A percentile compares a stretch with the other conserved stretches of the same genome.
Evolutionary conservation across 2,329 filamentous ascomycete genomes (phyloP).

Genomic region (Calonectria pteridis): DNA sequence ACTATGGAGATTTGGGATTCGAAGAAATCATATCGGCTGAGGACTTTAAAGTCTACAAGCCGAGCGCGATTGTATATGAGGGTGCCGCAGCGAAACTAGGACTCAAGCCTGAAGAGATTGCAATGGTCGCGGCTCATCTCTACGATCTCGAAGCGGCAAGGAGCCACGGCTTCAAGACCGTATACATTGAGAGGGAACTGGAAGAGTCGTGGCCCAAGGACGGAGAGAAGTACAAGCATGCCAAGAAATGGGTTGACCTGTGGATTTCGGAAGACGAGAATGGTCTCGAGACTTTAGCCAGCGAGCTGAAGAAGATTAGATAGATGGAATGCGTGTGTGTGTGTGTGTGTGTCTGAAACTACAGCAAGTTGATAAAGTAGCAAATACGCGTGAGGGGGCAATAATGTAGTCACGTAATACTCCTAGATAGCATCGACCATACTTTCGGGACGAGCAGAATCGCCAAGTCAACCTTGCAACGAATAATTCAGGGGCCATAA

Average conservation of each 20-base stretch:
- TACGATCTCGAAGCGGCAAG: slow-evolving; percentile 76
- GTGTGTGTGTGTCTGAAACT: background rate
- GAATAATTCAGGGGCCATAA: background rate
- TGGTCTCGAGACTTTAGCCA: slow-evolving; percentile 49
- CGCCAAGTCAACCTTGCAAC: background rate
- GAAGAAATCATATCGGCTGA: slow-evolving; percentile 73
- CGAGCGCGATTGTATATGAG: slow-evolving; percentile 74
- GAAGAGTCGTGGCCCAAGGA: slow-evolving; percentile 74
- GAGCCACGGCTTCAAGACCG: slow-evolving; percentile 72
- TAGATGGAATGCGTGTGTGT: background rate
- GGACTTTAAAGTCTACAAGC: slow-evolving; percentile 82
- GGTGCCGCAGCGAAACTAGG: slow-evolving; percentile 74
- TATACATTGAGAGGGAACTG: slow-evolving; percentile 77
- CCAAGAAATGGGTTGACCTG: slow-evolving; percentile 58
- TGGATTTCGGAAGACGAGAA: slow-evolving; percentile 51
- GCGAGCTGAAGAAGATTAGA: slow-evolving; percentile 40
- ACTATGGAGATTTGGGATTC: slow-evolving; percentile 72
- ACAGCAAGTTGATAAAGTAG: background rate
- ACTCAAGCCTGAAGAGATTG: slow-evolving; percentile 70
- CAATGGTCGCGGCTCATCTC: slow-evolving; percentile 84
- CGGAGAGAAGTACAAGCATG: slow-evolving; percentile 62
- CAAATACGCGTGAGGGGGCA: too few species aligned
- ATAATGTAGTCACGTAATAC: background rate
- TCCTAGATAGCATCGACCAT: background rate
- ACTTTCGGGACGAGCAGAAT: background rate